Evolutionary conservation across 306 rosid species (phyloP), one percentile per base, ranked within the genome.

Genomic region (Cicer cuneatum): DNA sequence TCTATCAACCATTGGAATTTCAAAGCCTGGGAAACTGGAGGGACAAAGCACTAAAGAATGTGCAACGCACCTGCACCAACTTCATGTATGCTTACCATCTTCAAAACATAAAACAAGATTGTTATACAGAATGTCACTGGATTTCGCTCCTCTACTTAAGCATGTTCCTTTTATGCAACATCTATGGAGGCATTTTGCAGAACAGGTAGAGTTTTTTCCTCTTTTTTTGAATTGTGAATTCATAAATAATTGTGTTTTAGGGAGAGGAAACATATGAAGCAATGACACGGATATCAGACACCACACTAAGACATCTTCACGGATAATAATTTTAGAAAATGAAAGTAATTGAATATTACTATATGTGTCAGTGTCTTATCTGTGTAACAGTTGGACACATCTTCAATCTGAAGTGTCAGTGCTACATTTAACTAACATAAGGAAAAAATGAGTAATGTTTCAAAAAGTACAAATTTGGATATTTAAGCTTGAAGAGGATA

Each of bases 21-120:
- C 98, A 53, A 91, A 93, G 71, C 98, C 98, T 2, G 98, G 98
- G 18, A 89, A 89, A 79, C 86, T 93, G 13, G 90, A 89, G 75
- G 98, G 98, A 24, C 90, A 91, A 85, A 91, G 51, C 69, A 85
- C 93, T 19, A 69, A 75, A 3, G 89, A 93, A 52, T 93, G 98
- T 38, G 67, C 84, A 10, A 93, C 98, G 0, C 98, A 93, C 69
- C 86, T 93, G 29, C 98, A 93, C 82, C 98, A 93, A 72, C 98
- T 91, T 49, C 97, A 93, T 54, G 98, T 93, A 45, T 93, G 98
- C 84, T 83, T 91, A 74, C 98, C 97, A 10, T 89, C 97, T 24
- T 85, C 97, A 11, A 87, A 93, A 85, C 74, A 77, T 56, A 90
- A 89, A 69, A 93, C 98, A 54, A 89, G 98, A 76, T 79, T 93